phyloP scores from a whole-genome alignment of 805 yeast genomes.

The Ogataea pilisensis region DNA sequence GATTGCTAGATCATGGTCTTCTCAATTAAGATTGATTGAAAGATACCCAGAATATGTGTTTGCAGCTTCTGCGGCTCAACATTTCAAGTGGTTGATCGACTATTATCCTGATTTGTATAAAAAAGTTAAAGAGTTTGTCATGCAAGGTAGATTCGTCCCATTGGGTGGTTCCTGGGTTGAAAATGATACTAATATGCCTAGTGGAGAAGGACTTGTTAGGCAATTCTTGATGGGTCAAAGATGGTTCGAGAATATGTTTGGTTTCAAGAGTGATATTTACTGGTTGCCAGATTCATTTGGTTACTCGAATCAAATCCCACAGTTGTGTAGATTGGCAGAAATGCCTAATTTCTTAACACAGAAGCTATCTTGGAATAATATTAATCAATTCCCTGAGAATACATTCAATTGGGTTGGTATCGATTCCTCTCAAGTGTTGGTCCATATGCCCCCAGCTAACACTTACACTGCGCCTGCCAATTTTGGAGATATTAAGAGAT shows the following conservation, averaged over 20 bases:
- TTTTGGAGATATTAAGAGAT: constrained; percentile 86
- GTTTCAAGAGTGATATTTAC: constrained; percentile 65
- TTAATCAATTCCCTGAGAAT: constrained; percentile 82
- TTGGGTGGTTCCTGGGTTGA: constrained; percentile 99
- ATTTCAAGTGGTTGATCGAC: constrained; percentile 83
- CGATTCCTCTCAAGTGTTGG: constrained; percentile 88
- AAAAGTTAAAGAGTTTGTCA: constrained; percentile 60
- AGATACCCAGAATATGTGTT: constrained; percentile 89
- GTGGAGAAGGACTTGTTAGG: constrained; percentile 84
- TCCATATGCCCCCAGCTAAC: constrained; percentile 97
- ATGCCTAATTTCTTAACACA: constrained; percentile 85
- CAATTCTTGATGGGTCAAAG: constrained; percentile 91
- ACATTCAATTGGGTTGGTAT: constrained; percentile 95
- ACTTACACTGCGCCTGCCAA: constrained; percentile 93
- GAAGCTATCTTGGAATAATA: constrained; percentile 94
- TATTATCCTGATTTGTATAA: constrained; percentile 81
- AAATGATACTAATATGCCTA: constrained; percentile 93
- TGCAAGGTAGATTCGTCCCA: constrained; percentile 75
- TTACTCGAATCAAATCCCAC: constrained; percentile 93
- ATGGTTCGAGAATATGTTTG: constrained; percentile 76
- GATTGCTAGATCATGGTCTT: constrained; percentile 91
- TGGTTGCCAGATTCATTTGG: constrained; percentile 99
- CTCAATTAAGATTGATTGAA: constrained; percentile 81
- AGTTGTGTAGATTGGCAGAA: constrained; percentile 82
- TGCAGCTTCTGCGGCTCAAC: constrained; percentile 96